phyloP scores from a whole-genome alignment of 2,329 filamentous ascomycete species.

The Paracoccidioides lutzii region DNA sequence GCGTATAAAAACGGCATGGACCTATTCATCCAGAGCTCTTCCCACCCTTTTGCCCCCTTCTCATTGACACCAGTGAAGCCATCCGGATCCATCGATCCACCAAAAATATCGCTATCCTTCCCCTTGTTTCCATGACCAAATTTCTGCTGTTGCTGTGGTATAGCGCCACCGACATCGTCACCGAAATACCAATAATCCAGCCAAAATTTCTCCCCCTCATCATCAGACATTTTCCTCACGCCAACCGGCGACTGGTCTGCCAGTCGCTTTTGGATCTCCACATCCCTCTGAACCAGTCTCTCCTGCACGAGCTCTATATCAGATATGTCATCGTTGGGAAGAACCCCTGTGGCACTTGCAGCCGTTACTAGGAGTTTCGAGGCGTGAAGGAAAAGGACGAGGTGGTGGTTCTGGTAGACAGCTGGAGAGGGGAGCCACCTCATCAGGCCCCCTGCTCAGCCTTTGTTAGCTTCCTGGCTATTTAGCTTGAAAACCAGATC shows the following conservation, averaged over 20 bases:
- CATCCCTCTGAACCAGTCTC: conserved; percentile 2
- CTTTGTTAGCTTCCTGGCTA: neutral
- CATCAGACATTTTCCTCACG: conserved; percentile 33
- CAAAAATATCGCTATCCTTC: neutral
- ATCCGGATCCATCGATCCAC: neutral
- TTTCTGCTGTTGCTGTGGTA: neutral
- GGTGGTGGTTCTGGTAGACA: neutral
- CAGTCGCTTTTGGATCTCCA: conserved; percentile 20
- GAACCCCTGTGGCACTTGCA: neutral
- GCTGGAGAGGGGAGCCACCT: neutral
- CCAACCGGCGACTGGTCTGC: conserved; percentile 16
- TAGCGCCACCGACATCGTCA: neutral
- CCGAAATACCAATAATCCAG: conserved; percentile 33
- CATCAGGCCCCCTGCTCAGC: neutral
- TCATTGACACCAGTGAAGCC: neutral
- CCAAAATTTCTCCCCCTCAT: conserved; percentile 38
- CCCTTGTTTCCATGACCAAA: neutral
- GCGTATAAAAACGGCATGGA: conserved; percentile 9
- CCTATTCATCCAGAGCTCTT: conserved; percentile 4
- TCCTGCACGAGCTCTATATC: neutral
- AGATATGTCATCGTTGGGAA: neutral
- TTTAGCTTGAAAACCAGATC: too few species aligned
- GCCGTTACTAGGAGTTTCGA: neutral
- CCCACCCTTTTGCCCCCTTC: neutral
- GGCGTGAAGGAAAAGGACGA: neutral